phyloP scores from a whole-genome alignment of 108 stramenopile genomes.

The Craspedostauros australis region DNA sequence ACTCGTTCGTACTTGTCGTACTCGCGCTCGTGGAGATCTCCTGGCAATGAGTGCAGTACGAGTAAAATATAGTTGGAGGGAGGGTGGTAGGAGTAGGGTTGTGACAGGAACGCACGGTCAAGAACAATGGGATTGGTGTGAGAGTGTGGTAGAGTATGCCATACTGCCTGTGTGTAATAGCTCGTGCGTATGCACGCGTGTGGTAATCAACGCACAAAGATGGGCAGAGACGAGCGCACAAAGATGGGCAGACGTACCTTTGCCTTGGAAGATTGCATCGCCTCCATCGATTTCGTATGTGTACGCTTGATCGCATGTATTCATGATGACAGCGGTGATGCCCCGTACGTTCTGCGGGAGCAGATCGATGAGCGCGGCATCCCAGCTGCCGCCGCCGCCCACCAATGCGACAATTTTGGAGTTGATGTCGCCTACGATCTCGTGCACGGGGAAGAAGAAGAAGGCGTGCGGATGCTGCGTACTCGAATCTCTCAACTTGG shows the following conservation, averaged over 20 bases:
- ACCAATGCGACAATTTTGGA: slow-evolving; percentile 2
- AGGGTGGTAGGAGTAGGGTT: too few relatives aligned
- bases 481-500: neutral
- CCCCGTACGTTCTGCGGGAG: neutral
- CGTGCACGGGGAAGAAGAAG: neutral
- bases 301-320: slow-evolving; percentile 3
- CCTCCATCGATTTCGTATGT: slow-evolving; percentile 8
- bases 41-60: neutral
- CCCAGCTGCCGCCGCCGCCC: slow-evolving; percentile 1
- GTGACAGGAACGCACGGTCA: too few relatives aligned
- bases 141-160: too few relatives aligned
- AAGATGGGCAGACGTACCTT: neutral
- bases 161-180: neutral
- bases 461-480: slow-evolving; percentile 2
- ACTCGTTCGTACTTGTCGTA: neutral
- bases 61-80: too few relatives aligned
- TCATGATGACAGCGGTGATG: slow-evolving; percentile 3
- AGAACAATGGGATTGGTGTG: too few relatives aligned
- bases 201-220: neutral
- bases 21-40: slow-evolving; percentile 2
- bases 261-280: too few relatives aligned
- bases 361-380: neutral
- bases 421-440: neutral
- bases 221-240: neutral
- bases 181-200: neutral